phyloP scores from a whole-genome alignment of 1,284 basidiomycete genomes.

The Irpex sp. region DNA sequence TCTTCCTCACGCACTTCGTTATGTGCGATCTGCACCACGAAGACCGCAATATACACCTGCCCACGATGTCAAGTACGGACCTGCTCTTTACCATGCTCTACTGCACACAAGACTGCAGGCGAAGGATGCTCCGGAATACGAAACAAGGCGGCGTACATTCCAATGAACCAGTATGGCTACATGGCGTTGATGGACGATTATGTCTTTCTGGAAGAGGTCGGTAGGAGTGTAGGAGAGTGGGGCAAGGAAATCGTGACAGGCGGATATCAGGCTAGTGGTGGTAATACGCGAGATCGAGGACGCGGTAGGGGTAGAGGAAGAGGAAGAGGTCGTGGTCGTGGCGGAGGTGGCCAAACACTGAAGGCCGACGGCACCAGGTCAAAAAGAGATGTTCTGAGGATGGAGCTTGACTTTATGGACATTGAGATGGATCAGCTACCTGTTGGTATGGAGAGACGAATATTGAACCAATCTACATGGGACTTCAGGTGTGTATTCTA shows the following conservation, averaged over 20 bases:
- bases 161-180: slow-evolving; percentile 79
- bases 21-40: slow-evolving; percentile 48
- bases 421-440: slow-evolving; percentile 77
- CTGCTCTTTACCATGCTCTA: slow-evolving; percentile 73
- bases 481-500: slow-evolving; percentile 64
- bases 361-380: slow-evolving; percentile 28
- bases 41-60: slow-evolving; percentile 71
- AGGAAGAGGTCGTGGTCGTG: slow-evolving; percentile 23
- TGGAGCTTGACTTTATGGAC: slow-evolving; percentile 61
- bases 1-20: slow-evolving; percentile 16
- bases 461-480: slow-evolving; percentile 76
- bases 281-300: slow-evolving; percentile 15
- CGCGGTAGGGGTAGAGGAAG: slow-evolving; percentile 19
- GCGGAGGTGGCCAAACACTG: slow-evolving; percentile 14
- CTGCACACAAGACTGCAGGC: slow-evolving; percentile 60
- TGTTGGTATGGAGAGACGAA: slow-evolving; percentile 77
- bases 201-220: slow-evolving; percentile 76
- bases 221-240: slow-evolving; percentile 67
- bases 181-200: slow-evolving; percentile 86
- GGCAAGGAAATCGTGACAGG: slow-evolving; percentile 66
- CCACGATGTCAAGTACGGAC: slow-evolving; percentile 69
- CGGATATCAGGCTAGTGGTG: slow-evolving; percentile 33
- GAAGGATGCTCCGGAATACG: slow-evolving; percentile 69
- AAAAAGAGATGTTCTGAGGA: slow-evolving; percentile 60
- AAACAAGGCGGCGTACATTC: slow-evolving; percentile 70